Conservation (phyloP, 139 green algal genomes). For the Asterochloris sp. region DNA sequence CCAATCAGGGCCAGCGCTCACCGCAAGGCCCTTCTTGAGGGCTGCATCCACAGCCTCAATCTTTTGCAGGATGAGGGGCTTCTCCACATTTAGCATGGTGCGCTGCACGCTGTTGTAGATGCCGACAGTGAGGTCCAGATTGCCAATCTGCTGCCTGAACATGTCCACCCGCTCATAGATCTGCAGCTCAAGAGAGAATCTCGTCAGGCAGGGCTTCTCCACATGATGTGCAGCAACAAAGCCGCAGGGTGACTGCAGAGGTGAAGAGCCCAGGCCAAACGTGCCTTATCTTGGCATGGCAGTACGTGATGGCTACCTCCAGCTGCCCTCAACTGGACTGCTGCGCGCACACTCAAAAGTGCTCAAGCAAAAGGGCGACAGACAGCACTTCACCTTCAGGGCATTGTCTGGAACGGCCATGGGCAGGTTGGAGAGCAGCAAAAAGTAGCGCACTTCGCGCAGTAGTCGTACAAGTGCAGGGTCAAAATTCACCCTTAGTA, state of each 20-base stretch:
- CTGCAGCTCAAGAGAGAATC: neutral
- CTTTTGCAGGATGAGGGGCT: slow-evolving; percentile 74
- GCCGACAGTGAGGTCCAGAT: slow-evolving; percentile 74
- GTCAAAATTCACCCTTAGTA: slow-evolving; percentile 88
- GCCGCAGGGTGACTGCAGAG: neutral
- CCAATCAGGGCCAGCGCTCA: neutral
- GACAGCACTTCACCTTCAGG: slow-evolving; percentile 23
- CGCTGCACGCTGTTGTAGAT: slow-evolving; percentile 80
- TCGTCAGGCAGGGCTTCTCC: neutral
- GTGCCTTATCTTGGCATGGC: neutral
- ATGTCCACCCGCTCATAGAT: slow-evolving; percentile 62
- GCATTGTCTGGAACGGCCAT: slow-evolving; percentile 40
- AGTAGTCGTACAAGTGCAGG: slow-evolving; percentile 77
- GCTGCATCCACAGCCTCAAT: slow-evolving; percentile 59
- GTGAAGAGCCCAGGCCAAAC: neutral
- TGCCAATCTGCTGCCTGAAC: slow-evolving; percentile 75
- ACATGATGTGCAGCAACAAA: neutral
- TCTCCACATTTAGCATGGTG: slow-evolving; percentile 76
- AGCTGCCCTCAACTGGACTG: neutral
- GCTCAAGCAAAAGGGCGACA: neutral
- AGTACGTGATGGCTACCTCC: neutral
- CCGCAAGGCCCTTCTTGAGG: slow-evolving; percentile 52
- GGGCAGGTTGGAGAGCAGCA: slow-evolving; percentile 59
- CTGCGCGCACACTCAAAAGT: neutral
- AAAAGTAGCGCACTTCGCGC: slow-evolving; percentile 87